Evolutionary conservation across 306 rosid genomes (phyloP).

Genomic region (Acacia confusa): DNA sequence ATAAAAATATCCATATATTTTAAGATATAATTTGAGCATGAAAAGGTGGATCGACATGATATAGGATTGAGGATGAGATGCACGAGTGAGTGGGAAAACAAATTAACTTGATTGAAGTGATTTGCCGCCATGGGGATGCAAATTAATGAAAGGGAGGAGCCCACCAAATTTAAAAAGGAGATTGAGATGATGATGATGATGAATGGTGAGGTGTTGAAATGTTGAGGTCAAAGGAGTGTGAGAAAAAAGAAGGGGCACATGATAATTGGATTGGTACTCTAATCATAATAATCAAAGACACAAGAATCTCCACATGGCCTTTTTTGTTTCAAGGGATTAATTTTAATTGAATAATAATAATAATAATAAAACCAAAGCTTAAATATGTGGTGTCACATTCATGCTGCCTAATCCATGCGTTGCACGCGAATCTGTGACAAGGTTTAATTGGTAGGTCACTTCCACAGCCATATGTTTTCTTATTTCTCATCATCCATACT

Average conservation of each 20-base stretch:
- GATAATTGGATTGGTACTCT: slow-evolving; percentile 42
- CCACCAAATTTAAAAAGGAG: background rate
- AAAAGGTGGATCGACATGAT: background rate
- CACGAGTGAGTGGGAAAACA: background rate
- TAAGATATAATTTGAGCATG: background rate
- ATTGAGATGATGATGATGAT: slow-evolving; percentile 15
- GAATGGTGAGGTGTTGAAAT: background rate
- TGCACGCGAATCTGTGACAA: slow-evolving; percentile 57
- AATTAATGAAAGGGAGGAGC: background rate
- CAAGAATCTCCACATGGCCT: slow-evolving; percentile 7
- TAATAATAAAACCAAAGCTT: slow-evolving; percentile 24
- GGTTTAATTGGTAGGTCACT: slow-evolving; percentile 27
- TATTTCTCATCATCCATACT: slow-evolving; percentile 33
- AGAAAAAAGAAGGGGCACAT: slow-evolving; percentile 20
- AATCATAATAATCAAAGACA: slow-evolving; percentile 27
- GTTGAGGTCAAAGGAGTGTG: slow-evolving; percentile 21
- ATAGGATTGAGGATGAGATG: background rate
- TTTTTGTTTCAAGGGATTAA: background rate
- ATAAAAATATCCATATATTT: background rate
- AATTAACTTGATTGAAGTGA: background rate
- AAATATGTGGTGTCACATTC: slow-evolving; percentile 42
- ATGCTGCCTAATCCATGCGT: slow-evolving; percentile 36
- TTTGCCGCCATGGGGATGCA: background rate
- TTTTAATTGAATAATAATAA: slow-evolving; percentile 22
- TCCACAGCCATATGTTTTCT: slow-evolving; percentile 23